Percentiles rank a stretch among this genome's conserved stretches.
phyloP scores from a whole-genome alignment of 202 grass and related monocot genomes.

The Schoenoplectus triqueter region DNA sequence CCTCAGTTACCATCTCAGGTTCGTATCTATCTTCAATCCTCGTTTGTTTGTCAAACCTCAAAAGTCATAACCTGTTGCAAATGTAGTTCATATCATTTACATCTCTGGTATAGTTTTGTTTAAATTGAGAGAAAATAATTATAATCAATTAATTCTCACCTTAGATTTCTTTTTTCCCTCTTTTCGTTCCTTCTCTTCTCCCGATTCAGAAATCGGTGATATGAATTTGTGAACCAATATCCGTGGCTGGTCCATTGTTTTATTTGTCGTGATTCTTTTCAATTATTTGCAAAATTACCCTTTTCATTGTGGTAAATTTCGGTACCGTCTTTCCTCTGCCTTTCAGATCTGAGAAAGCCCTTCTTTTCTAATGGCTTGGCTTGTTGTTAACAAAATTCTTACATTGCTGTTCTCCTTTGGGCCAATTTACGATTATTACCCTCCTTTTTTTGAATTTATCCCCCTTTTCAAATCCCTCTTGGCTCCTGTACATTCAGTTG shows the following conservation, averaged over 20 bases:
- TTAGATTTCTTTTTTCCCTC: constrained; percentile 17
- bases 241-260: constrained; percentile 1
- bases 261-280: background rate
- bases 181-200: constrained; percentile 1
- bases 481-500: constrained; percentile 35
- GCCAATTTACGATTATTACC: constrained; percentile 37
- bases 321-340: background rate
- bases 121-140: constrained; percentile 18
- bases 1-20: constrained; percentile 1
- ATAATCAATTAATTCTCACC: constrained; percentile 32
- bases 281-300: constrained; percentile 9
- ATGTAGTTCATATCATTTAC: background rate
- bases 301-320: background rate
- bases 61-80: background rate
- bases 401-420: constrained; percentile 26
- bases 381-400: constrained; percentile 22
- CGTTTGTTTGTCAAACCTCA: background rate
- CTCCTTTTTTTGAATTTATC: constrained; percentile 42
- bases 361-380: constrained; percentile 25
- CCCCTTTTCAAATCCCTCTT: constrained; percentile 35
- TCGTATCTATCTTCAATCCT: constrained; percentile 1
- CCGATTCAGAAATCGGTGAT: constrained; percentile 31
- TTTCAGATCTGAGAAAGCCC: constrained; percentile 14
- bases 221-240: constrained; percentile 27
- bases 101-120: background rate